Base-by-base conservation (phyloP, 805 yeast species). In the Candida tibetensis region DNA sequence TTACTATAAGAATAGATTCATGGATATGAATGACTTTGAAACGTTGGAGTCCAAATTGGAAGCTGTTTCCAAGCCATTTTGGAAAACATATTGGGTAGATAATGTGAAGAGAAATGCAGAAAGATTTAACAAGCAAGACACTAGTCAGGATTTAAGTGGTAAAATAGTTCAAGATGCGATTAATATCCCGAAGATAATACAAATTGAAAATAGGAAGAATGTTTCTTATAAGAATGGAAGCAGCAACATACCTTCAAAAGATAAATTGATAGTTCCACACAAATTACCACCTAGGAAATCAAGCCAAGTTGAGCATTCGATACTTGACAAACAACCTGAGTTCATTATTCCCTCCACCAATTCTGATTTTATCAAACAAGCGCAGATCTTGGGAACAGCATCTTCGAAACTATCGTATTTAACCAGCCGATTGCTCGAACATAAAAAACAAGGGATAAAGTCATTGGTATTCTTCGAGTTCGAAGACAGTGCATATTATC, bases 401-500 rank as follows among this genome's bases (percentile, higher is more conserved):
- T 82, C 88, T 0, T 61, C 81, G 0, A 83, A 83, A 48, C 56
- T 82, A 12, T 76, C 86, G 4, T 82, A 82, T 44, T 57, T 82
- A 41, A 68, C 77, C 0, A 64, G 81, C 12, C 63, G 77, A 41
- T 48, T 81, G 6, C 51, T 79, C 18, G 81, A 78, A 34, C 76
- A 81, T 49, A 77, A 77, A 43, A 41, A 46, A 7, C 38, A 53
- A 6, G 65, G 68, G 3, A 52, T 75, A 36, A 79, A 82, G 53
- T 73, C 82, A 12, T 65, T 82, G 18, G 78, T 82, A 0, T 82
- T 82, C 52, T 83, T 77, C 52, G 88, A 82, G 45, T 80, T 77
- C 55, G 86, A 81, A 52, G 87, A 82, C 45, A 72, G 79, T 33
- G 89, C 88, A 0, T 82, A 77, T 51, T 81, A 79, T 51, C 52